Conservation (phyloP, 1,139 yeast species). For the Citeromyces siamensis region DNA sequence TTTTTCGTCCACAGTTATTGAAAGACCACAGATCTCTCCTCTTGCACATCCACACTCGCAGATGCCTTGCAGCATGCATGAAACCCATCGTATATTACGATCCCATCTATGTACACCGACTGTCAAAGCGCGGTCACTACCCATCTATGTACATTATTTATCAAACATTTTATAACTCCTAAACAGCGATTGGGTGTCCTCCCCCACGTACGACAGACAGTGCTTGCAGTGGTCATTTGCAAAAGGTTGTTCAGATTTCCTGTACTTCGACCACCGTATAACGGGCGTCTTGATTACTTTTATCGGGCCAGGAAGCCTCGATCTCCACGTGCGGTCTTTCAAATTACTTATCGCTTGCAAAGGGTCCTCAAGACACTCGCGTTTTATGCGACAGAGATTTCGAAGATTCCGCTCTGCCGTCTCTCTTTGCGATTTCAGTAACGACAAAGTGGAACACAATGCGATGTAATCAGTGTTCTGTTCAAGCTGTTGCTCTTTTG, state of each 20-base stretch:
- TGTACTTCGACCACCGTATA: constrained; percentile 8
- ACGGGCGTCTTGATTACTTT: constrained; percentile 6
- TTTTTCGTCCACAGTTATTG: too few species aligned
- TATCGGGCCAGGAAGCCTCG: constrained; percentile 5
- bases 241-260: background rate
- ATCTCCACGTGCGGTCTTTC: background rate
- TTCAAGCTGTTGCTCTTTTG: constrained; percentile 6
- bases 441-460: constrained; percentile 6
- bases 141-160: background rate
- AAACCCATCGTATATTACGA: too few species aligned
- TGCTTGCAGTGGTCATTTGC: constrained; percentile 4
- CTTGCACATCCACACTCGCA: too few species aligned
- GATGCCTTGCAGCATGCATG: too few species aligned
- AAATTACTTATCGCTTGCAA: constrained; percentile 1
- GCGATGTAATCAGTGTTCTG: constrained; percentile 8
- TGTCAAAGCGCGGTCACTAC: too few species aligned
- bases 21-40: too few species aligned
- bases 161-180: constrained; percentile 6
- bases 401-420: constrained; percentile 5
- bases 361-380: constrained; percentile 5
- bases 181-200: background rate
- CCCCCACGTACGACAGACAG: background rate
- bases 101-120: too few species aligned
- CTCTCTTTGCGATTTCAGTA: constrained; percentile 6
- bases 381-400: constrained; percentile 3